phyloP scores from a whole-genome alignment of 2,329 filamentous ascomycete species.

The Colletotrichum chlorophyti region DNA sequence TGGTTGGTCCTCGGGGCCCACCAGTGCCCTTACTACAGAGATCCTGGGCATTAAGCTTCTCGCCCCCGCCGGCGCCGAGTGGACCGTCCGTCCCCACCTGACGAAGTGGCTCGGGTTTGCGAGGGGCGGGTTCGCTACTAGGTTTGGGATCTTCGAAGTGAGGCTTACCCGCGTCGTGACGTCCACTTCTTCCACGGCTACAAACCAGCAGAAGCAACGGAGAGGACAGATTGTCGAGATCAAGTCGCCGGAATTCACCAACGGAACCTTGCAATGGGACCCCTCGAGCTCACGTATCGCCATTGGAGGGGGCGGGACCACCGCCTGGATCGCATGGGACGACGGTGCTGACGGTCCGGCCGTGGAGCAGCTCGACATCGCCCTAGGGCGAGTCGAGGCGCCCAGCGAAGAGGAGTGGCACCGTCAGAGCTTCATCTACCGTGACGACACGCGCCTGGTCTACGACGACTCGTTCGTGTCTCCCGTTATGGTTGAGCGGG shows the following conservation, averaged over 20 bases:
- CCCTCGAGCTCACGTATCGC: conserved; percentile 9
- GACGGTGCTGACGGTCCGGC: conserved; percentile 1
- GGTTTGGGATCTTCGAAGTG: conserved; percentile 41
- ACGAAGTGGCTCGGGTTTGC: conserved; percentile 42
- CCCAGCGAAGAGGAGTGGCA: conserved; percentile 27
- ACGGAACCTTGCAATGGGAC: conserved; percentile 31
- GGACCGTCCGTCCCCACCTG: conserved; percentile 36
- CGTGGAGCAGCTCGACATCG: conserved; percentile 27
- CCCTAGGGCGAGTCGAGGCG: conserved; percentile 15
- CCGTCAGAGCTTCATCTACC: conserved; percentile 26
- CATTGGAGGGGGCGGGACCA: conserved; percentile 20
- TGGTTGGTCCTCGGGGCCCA: conserved; percentile 44
- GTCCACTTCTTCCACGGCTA: conserved; percentile 9
- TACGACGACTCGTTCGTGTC: conserved; percentile 21
- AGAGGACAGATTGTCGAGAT: conserved; percentile 26
- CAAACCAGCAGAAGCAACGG: conserved; percentile 3
- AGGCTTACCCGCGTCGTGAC: conserved; percentile 32
- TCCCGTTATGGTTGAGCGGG: conserved; percentile 17
- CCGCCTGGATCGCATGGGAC: conserved; percentile 26
- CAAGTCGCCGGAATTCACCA: conserved; percentile 24
- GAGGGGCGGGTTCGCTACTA: conserved; percentile 44
- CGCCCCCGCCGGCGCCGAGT: conserved; percentile 34
- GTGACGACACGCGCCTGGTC: conserved; percentile 18
- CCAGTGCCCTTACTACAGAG: conserved; percentile 36
- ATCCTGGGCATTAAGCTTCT: conserved; percentile 39